Evolutionary conservation across 1,139 yeast genomes (phyloP).

Genomic region (Lizanozyma gosingica): DNA sequence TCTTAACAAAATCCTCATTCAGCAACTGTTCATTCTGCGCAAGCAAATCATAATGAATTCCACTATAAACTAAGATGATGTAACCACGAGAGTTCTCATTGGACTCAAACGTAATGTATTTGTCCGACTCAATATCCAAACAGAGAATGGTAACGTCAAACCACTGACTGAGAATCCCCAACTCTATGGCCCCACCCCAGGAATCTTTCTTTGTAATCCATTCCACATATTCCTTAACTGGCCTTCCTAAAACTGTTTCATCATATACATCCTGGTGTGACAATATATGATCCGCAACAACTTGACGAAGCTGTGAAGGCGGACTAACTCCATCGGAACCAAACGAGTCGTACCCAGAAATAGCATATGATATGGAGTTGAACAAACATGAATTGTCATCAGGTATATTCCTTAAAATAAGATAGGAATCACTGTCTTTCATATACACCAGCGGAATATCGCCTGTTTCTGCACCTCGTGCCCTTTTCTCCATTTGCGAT

Average conservation of each 20-base stretch:
- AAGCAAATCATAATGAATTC: slow-evolving; percentile 69
- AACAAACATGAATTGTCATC: slow-evolving; percentile 80
- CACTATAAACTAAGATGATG: slow-evolving; percentile 54
- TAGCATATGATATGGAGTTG: slow-evolving; percentile 54
- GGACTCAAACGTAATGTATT: slow-evolving; percentile 48
- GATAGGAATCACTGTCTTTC: slow-evolving; percentile 13
- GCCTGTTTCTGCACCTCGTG: slow-evolving; percentile 3
- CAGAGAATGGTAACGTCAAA: slow-evolving; percentile 49
- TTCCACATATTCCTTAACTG: slow-evolving; percentile 39
- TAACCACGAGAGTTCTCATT: slow-evolving; percentile 21
- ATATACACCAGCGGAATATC: slow-evolving; percentile 23
- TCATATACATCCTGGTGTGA: slow-evolving; percentile 38
- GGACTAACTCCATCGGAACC: slow-evolving; percentile 13
- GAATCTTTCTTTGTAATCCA: slow-evolving; percentile 59
- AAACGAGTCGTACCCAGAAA: slow-evolving; percentile 20
- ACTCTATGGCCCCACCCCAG: slow-evolving; percentile 87
- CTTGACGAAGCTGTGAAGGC: slow-evolving; percentile 35
- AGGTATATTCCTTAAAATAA: slow-evolving; percentile 53
- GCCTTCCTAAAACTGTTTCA: slow-evolving; percentile 52
- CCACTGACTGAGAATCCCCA: slow-evolving; percentile 52
- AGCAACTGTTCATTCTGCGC: slow-evolving; percentile 20
- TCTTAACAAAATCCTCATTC: background rate
- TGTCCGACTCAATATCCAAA: slow-evolving; percentile 59
- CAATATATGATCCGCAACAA: slow-evolving; percentile 38
- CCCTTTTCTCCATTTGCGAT: background rate